These are phyloP conservation scores for Pythium chondricola DNA, from an alignment of 352 stramenopile species.

Conservation along the genomic window DNA sequence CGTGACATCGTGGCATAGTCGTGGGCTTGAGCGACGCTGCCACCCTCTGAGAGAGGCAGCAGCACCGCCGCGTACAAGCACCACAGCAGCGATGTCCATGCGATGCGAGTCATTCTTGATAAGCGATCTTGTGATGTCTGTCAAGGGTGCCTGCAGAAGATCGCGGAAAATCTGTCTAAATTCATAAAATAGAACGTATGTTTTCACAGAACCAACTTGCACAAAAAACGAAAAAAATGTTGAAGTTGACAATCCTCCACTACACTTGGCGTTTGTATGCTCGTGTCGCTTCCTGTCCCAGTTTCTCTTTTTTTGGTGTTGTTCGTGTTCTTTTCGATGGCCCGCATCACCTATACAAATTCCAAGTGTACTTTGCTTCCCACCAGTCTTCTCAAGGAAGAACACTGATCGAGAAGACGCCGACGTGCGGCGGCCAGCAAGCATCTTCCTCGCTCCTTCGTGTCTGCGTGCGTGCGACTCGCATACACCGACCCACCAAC, in stretches of 20 bases:
- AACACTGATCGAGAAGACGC: not conserved
- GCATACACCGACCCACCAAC: no score
- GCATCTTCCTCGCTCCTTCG: no score
- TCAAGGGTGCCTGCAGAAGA: constrained; percentile 2
- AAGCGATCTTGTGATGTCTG: not conserved
- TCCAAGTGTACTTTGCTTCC: no score
- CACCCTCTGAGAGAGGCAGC: no score
- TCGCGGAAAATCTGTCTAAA: not conserved
- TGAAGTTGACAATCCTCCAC: constrained; percentile 2
- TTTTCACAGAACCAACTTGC: not conserved
- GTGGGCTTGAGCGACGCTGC: not conserved
- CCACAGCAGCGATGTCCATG: no score
- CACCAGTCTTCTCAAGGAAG: no score
- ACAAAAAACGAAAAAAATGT: not conserved
- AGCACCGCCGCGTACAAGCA: not conserved
- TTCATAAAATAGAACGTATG: constrained; percentile 7
- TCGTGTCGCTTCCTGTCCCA: constrained; percentile 5
- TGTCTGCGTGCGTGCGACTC: no score
- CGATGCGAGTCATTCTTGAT: not conserved
- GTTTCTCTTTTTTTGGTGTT: not conserved
- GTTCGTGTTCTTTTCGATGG: not conserved
- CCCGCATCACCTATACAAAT: no score
- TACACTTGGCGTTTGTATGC: not conserved
- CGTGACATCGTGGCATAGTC: constrained; percentile 13
- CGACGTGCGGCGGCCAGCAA: not conserved